A percentile compares a stretch with the other conserved stretches of the same genome.
These are phyloP conservation scores for Cystobasidium ongulense DNA, from an alignment of 768 basidiomycete genomes.

Conservation along the genomic window DNA sequence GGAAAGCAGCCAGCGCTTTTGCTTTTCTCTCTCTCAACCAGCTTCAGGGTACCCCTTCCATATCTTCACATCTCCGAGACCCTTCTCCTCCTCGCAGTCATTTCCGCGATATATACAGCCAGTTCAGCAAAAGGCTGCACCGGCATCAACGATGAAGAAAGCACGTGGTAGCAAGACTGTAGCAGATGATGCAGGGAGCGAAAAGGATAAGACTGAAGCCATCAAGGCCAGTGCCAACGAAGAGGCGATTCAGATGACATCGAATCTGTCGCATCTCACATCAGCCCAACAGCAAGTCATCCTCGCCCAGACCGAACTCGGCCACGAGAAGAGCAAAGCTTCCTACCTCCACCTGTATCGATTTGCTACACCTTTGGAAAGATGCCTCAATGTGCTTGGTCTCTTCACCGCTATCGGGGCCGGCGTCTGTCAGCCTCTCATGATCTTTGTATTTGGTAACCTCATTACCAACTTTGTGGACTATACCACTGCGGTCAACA, in stretches of 20 bases:
- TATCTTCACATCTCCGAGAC: too few species aligned
- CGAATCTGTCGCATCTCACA: conserved; percentile 3
- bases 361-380: conserved; percentile 65
- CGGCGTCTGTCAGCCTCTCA: neutral
- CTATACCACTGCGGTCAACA: conserved; percentile 38
- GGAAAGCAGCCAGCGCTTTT: too few species aligned
- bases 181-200: too few species aligned
- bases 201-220: neutral
- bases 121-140: too few species aligned
- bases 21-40: too few species aligned
- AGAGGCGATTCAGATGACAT: neutral
- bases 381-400: conserved; percentile 61
- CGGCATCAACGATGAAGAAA: too few species aligned
- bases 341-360: conserved; percentile 49
- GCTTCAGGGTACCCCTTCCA: too few species aligned
- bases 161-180: too few species aligned
- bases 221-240: neutral
- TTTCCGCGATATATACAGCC: too few species aligned
- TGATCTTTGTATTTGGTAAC: conserved; percentile 64
- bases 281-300: conserved; percentile 15
- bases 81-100: too few species aligned
- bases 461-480: conserved; percentile 54
- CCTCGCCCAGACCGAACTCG: neutral
- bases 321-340: conserved; percentile 38
- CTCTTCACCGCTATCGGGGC: conserved; percentile 58